A percentile compares a stretch with the other conserved stretches of the same genome.
phyloP scores from a whole-genome alignment of 805 yeast species.

The Scheffersomyces stipitis region DNA sequence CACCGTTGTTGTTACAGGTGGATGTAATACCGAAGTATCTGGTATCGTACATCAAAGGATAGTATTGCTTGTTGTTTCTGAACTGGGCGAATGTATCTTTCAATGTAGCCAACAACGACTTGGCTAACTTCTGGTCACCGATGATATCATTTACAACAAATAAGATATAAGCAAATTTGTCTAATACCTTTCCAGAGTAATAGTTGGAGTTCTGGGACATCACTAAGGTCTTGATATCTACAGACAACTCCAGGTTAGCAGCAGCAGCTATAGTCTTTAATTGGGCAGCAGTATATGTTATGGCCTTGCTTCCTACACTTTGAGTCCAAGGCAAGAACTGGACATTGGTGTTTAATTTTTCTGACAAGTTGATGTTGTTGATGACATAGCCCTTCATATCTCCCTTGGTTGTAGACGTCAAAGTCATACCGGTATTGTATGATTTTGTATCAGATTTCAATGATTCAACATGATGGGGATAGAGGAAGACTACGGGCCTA shows the following conservation, averaged over 20 bases:
- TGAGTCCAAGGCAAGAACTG: constrained; percentile 45
- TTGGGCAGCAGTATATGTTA: constrained; percentile 2
- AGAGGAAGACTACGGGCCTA: constrained; percentile 53
- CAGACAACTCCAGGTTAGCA: constrained; percentile 6
- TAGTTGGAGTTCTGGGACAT: constrained; percentile 7
- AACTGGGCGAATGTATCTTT: constrained; percentile 17
- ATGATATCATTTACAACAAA: constrained; percentile 11
- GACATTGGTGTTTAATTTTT: constrained; percentile 43
- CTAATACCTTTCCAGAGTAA: constrained; percentile 23
- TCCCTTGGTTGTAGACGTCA: constrained; percentile 55
- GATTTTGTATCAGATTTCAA: constrained; percentile 32
- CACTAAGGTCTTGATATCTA: not conserved
- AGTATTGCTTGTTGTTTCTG: constrained; percentile 16
- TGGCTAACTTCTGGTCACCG: constrained; percentile 12
- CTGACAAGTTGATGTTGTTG: constrained; percentile 37
- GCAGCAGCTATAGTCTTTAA: constrained; percentile 6
- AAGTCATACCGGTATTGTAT: constrained; percentile 29
- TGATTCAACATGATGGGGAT: constrained; percentile 63
- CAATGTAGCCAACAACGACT: constrained; percentile 10
- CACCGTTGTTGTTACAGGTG: constrained; percentile 11
- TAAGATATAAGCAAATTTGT: constrained; percentile 20
- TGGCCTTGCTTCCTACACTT: not conserved
- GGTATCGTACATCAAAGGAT: constrained; percentile 29
- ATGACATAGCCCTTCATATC: constrained; percentile 46
- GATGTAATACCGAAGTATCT: constrained; percentile 28